These are phyloP conservation scores for Ceriops decandra DNA, from an alignment of 345 rosid species.

Conservation along the genomic window DNA sequence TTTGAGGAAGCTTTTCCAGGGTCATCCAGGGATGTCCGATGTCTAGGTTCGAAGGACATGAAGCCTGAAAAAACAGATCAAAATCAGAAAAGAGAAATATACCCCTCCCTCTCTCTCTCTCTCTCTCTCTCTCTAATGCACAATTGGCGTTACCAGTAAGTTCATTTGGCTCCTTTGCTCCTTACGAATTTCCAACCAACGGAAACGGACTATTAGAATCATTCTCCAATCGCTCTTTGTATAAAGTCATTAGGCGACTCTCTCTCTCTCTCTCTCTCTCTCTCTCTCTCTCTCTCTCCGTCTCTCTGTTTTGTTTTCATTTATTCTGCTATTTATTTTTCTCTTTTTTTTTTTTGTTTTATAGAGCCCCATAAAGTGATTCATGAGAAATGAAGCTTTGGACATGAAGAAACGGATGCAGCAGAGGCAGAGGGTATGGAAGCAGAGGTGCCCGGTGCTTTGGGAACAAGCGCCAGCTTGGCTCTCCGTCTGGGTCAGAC, in stretches of 20 bases:
- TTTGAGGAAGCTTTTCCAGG: no score
- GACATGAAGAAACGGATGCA: slow-evolving; percentile 17
- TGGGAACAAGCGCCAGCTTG: slow-evolving; percentile 56
- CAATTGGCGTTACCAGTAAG: not conserved
- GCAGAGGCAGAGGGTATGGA: slow-evolving; percentile 18
- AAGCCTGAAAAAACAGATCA: no score
- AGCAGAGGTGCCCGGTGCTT: slow-evolving; percentile 36
- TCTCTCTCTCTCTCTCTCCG: not conserved
- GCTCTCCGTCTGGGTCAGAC: slow-evolving; percentile 58
- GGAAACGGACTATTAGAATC: no score
- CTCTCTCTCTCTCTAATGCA: not conserved
- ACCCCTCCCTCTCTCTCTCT: not conserved
- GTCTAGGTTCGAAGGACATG: no score
- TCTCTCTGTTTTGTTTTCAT: not conserved
- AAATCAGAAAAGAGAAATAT: no score
- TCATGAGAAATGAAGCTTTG: slow-evolving; percentile 6
- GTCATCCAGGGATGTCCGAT: no score
- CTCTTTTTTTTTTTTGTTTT: no score
- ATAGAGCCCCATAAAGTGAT: not conserved
- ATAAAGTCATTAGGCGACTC: not conserved
- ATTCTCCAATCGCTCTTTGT: not conserved
- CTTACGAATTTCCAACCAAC: not conserved
- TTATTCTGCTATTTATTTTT: not conserved
- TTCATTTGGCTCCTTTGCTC: not conserved
- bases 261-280: not conserved